Evolutionary conservation across 306 rosid species (phyloP), one percentile per base, ranked within the genome.

Genomic region (Cicer chorassanicum): DNA sequence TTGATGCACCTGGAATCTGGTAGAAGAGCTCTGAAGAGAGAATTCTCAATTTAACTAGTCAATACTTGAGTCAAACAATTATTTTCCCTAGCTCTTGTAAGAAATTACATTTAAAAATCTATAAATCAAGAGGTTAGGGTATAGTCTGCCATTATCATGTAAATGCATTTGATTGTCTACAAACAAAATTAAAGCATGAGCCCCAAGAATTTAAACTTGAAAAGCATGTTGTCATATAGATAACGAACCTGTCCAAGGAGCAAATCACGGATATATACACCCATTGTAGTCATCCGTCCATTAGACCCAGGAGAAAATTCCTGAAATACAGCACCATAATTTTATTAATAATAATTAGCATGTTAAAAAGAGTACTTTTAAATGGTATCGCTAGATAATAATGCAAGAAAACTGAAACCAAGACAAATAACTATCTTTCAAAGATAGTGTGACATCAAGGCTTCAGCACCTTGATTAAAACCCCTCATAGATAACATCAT

Each of bases 291-390:
- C 93, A 86, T 92, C 76, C 89, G 89, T 63, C 99, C 99, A 81
- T 83, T 92, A 15, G 99, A 94, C 78, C 97, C 99, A 9, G 99
- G 99, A 78, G 99, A 90, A 82, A 94, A 94, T 82, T 94, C 96
- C 99, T 94, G 95, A 76, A 87, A 85, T 16, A 72, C 19, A 68
- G 10, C 14, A 69, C 56, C 50, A 38, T 45, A 46, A 56, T 29
- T 55, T 79, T 4, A 82, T 59, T 29, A 82, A 57, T 46, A 72
- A 53, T 24, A 59, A 55, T 51, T 49, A 48, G 59, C 49, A 65
- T 3, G 60, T 54, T 54, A 62, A 62, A 18, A 46, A 46, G 40
- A 45, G 56, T 4, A 63, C 43, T 49, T 63, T 42, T 56, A 78
- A 44, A 64, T 34, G 59, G 29, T 18, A 81, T 43, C 60, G 21